Evolutionary conservation across 371 early-diverging fungal species (phyloP).

Genomic region (Rozella allomycis): DNA sequence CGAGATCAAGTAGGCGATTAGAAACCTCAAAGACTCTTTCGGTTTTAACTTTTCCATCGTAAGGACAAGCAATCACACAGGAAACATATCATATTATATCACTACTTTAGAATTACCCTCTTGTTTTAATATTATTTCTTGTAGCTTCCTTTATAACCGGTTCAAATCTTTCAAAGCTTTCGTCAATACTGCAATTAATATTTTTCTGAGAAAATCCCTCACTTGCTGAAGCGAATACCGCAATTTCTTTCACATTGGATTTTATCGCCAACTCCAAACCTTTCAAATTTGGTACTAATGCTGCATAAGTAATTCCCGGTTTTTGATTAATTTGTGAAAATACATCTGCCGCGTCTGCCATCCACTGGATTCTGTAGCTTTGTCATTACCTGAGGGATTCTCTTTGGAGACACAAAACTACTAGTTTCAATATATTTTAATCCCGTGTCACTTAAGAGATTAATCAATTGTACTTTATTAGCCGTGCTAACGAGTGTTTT

Average conservation of each 20-base stretch:
- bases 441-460: constrained; percentile 55
- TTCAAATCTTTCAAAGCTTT: constrained; percentile 48
- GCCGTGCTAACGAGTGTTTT: constrained; percentile 53
- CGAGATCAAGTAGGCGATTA: constrained; percentile 52
- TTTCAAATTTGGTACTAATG: constrained; percentile 72
- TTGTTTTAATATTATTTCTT: constrained; percentile 42
- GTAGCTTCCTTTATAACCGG: constrained; percentile 43
- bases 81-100: constrained; percentile 38
- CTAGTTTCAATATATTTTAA: constrained; percentile 70
- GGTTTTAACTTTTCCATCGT: constrained; percentile 56
- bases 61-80: constrained; percentile 84
- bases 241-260: constrained; percentile 59
- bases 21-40: constrained; percentile 49
- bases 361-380: constrained; percentile 14
- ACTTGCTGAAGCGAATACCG: constrained; percentile 75
- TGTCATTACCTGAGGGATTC: constrained; percentile 70
- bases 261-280: constrained; percentile 50
- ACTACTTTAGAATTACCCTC: constrained; percentile 32
- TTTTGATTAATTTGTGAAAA: constrained; percentile 37
- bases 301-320: constrained; percentile 52
- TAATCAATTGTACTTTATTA: constrained; percentile 61
- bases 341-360: constrained; percentile 64
- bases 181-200: constrained; percentile 73
- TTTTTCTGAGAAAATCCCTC: constrained; percentile 74
- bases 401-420: constrained; percentile 90